Percentiles rank a stretch among this genome's conserved stretches.
phyloP scores from a whole-genome alignment of 129 eudicot genomes.

The Heracleum sosnowskyi region DNA sequence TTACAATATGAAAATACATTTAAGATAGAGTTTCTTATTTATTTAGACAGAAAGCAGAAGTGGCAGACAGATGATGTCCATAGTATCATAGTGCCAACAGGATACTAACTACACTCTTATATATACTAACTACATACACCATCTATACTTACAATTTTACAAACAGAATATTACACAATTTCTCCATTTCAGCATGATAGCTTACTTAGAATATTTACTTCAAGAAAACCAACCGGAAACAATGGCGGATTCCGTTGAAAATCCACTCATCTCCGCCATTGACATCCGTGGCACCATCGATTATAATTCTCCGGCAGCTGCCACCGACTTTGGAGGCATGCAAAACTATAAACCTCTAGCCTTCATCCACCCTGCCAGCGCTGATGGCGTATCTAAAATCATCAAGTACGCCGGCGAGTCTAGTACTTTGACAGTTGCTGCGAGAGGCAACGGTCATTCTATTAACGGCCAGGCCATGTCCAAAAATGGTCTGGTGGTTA shows the following conservation, averaged over 20 bases:
- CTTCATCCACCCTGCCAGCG: constrained; percentile 41
- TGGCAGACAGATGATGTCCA: constrained; percentile 29
- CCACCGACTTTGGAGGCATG: constrained; percentile 75
- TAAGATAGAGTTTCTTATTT: background rate
- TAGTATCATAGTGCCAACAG: constrained; percentile 9
- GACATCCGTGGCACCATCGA: constrained; percentile 41
- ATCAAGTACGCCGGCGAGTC: constrained; percentile 40
- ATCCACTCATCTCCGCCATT: constrained; percentile 3
- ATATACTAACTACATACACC: background rate
- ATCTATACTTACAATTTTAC: background rate
- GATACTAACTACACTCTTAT: constrained; percentile 8
- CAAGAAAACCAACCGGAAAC: constrained; percentile 49
- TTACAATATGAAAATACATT: too few species aligned
- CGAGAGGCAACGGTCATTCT: constrained; percentile 91
- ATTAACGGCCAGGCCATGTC: constrained; percentile 91
- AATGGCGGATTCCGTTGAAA: constrained; percentile 6
- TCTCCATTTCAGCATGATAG: constrained; percentile 36
- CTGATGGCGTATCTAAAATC: constrained; percentile 37
- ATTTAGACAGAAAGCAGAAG: constrained; percentile 1
- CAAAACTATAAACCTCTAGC: constrained; percentile 43
- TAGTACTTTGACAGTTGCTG: constrained; percentile 58
- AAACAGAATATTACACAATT: background rate
- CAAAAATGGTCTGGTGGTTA: constrained; percentile 54
- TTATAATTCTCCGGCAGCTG: constrained; percentile 28
- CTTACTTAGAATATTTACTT: constrained; percentile 44